Evolutionary conservation across 2,329 filamentous ascomycete species (phyloP), one percentile per base, ranked within the genome.

Genomic region (Mariannaea sp.): DNA sequence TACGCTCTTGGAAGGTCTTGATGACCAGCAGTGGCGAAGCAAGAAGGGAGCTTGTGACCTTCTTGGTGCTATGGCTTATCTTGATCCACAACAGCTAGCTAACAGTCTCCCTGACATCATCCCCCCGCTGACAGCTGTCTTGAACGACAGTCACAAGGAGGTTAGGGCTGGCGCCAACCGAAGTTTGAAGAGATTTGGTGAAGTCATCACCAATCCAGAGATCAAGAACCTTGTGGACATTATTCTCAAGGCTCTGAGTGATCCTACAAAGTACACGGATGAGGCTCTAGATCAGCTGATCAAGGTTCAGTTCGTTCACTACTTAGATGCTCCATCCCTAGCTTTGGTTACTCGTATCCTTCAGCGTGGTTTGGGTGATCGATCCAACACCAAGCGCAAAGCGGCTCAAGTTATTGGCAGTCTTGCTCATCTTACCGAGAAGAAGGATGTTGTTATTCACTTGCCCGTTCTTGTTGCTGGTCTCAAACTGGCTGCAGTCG

Each of bases 111-210:
- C 94, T 2, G 92, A 96, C 51, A 99, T 99, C 63, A 99, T 99
- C 62, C 94, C 95, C 20, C 93, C 95, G 13, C 80, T 99, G 52
- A 97, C 95, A 1, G 86, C 88, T 39, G 94, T 97, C 3, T 78
- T 99, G 53, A 99, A 96, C 64, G 94, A 99, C 76, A 97, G 90
- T 66, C 94, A 99, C 76, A 99, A 99, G 73, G 94, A 99, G 75
- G 94, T 99, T 26, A 85, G 94, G 56, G 79, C 85, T 38, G 92
- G 91, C 17, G 94, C 94, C 7, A 99, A 99, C 73, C 87, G 93
- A 74, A 96, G 92, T 75, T 80, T 99, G 75, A 96, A 99, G 76
- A 88, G 94, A 51, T 99, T 99, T 70, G 94, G 95, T 61, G 95
- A 99, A 72, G 95, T 99, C 62, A 99, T 99, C 71, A 95, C 83